Percentiles rank a stretch among this genome's conserved stretches.
These are phyloP conservation scores for Candida manassasensis DNA, from an alignment of 805 yeast genomes.

Conservation along the genomic window DNA sequence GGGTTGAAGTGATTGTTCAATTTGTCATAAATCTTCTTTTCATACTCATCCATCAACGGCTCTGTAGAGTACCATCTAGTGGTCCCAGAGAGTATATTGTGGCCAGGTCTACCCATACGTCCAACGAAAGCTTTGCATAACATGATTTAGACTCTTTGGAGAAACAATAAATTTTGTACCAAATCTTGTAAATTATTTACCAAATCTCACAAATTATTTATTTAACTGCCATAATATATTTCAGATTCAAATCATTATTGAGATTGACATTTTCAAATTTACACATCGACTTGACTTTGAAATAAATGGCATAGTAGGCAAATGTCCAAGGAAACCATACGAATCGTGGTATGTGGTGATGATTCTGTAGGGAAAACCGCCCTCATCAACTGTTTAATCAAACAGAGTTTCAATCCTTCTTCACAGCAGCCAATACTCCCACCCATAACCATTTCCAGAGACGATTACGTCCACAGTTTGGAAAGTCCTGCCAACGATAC, in stretches of 20 bases:
- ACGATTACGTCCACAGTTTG: constrained; percentile 46
- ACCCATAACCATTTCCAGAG: constrained; percentile 74
- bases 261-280: no score
- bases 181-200: no score
- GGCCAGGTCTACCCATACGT: background rate
- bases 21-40: constrained; percentile 55
- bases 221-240: no score
- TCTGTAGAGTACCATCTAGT: constrained; percentile 5
- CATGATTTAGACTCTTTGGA: no score
- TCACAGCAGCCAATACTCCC: constrained; percentile 57
- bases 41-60: constrained; percentile 53
- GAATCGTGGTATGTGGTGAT: constrained; percentile 93
- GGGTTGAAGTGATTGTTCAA: constrained; percentile 59
- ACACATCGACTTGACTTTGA: no score
- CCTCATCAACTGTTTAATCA: constrained; percentile 72
- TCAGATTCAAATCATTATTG: no score
- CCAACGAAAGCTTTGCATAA: background rate
- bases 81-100: background rate
- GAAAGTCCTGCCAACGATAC: constrained; percentile 9
- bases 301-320: no score
- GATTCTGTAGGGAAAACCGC: constrained; percentile 85
- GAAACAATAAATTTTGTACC: no score
- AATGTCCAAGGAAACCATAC: constrained; percentile 46
- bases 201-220: no score
- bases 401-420: constrained; percentile 68